These are phyloP conservation scores for Blastobotrys ciferrii DNA, from an alignment of 1,139 yeast species.

Conservation along the genomic window DNA sequence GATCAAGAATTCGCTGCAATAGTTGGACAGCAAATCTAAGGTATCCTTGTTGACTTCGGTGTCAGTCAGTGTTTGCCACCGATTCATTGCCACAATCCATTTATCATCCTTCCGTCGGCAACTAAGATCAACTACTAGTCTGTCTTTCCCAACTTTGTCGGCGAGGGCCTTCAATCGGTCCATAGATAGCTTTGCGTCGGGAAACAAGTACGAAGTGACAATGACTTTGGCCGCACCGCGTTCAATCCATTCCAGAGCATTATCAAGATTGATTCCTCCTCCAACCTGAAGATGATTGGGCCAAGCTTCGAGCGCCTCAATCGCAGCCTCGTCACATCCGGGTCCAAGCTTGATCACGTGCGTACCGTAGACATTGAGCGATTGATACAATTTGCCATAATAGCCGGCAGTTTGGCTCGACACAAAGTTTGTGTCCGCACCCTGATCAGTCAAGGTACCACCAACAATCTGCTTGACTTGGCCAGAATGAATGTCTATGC, in stretches of 20 bases:
- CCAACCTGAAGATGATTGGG: conserved; percentile 79
- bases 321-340: conserved; percentile 81
- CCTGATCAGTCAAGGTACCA: conserved; percentile 61
- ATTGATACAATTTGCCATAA: conserved; percentile 70
- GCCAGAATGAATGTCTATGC: conserved; percentile 93
- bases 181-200: conserved; percentile 56
- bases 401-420: conserved; percentile 71
- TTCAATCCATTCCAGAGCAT: conserved; percentile 72
- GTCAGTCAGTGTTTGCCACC: conserved; percentile 89
- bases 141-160: conserved; percentile 55
- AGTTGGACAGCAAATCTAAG: conserved; percentile 52
- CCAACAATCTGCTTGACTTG: conserved; percentile 97
- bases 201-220: conserved; percentile 89
- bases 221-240: conserved; percentile 77
- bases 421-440: conserved; percentile 71
- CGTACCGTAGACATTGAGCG: conserved; percentile 62
- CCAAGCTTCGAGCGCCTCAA: conserved; percentile 71
- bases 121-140: conserved; percentile 86
- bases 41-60: conserved; percentile 55
- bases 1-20: conserved; percentile 81
- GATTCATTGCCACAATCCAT: conserved; percentile 96
- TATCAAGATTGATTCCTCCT: conserved; percentile 78
- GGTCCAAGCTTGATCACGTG: conserved; percentile 92
- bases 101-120: conserved; percentile 57
- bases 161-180: conserved; percentile 51